Evolutionary conservation across 495 filamentous ascomycete species (phyloP), one percentile per base, ranked within the genome.

Genomic region (Daldinia caldariorum): DNA sequence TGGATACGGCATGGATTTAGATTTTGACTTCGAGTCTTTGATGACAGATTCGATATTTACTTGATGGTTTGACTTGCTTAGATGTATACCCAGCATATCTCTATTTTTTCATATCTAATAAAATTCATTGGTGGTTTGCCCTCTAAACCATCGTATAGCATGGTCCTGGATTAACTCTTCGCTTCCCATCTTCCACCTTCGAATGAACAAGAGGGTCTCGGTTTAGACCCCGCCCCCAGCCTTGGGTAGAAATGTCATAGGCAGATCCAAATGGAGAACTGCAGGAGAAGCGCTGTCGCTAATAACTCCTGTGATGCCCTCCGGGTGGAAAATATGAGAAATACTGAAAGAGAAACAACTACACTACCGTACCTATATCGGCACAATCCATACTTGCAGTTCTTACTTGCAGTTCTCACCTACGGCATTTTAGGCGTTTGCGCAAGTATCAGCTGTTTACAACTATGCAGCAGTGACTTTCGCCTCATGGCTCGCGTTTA

Each of bases 21-120:
- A 69, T 45, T 45, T 74, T 14, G 65, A 66, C 45, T 45, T 66
- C 31, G 67, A 75, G 26, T 70, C 73, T 35, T 73, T 76, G 57
- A 62, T 74, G n/a, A 61, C 71, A 12, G 69, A 60, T 45, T 49
- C 31, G 8, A 49, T 38, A 1, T 63, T 63, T 37, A 5, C 65
- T 35, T 66, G 43, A 31, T 38, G 55, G 34, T 66, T 41, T 12
- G 18, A n/a, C 18, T 26, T n/a, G 13, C 18, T 26, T n/a, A 13
- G 5, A 58, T 20, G 3, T 20, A 26, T 53, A 55, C 8, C 26
- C 34, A 0, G 9, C 34, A 6, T 35, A 35, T 10, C 5, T 35
- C 0, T 6, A 35, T 7, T 0, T 35, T 35, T 34, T 3, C 32
- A 35, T 35, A 6, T 7, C 9, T 35, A 35, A 6, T 35, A 35